These are phyloP conservation scores for Trichodelitschia bisporula DNA, from an alignment of 495 filamentous ascomycete genomes.

Conservation along the genomic window DNA sequence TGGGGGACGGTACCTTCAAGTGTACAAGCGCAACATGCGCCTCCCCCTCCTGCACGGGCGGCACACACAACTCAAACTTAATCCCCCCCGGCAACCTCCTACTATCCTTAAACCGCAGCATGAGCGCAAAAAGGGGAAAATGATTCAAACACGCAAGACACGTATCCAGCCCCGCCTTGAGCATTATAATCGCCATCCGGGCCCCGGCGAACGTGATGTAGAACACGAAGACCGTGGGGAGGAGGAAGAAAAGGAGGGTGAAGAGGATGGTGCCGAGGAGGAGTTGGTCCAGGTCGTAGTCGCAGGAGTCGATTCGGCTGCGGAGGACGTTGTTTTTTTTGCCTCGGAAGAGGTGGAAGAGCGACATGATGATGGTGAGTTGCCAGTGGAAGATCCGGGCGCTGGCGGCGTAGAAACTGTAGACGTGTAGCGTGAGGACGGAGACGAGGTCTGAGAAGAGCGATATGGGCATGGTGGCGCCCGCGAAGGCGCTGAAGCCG, in stretches of 20 bases:
- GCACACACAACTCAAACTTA: too few species aligned
- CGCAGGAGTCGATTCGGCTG: constrained; percentile 94
- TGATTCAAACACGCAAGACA: constrained; percentile 87
- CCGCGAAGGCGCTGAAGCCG: constrained; percentile 82
- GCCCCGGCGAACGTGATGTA: constrained; percentile 91
- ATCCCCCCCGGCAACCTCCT: constrained; percentile 76
- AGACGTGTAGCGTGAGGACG: constrained; percentile 82
- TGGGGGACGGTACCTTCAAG: too few species aligned
- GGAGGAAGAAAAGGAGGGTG: constrained; percentile 80
- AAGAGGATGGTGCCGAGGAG: constrained; percentile 93
- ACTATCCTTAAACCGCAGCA: constrained; percentile 89
- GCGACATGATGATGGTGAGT: constrained; percentile 77
- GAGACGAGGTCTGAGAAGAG: constrained; percentile 88
- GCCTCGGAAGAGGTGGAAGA: constrained; percentile 93
- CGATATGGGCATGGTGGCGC: constrained; percentile 90
- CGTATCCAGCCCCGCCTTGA: constrained; percentile 78
- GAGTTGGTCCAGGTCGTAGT: constrained; percentile 95
- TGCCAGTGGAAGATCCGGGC: constrained; percentile 98
- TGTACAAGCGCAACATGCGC: too few species aligned
- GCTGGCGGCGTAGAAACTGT: constrained; percentile 90
- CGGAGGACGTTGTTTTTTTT: constrained; percentile 95
- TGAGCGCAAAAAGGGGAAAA: constrained; percentile 90
- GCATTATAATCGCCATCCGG: constrained; percentile 76
- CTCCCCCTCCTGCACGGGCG: too few species aligned
- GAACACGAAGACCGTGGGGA: constrained; percentile 87